Evolutionary conservation across 345 rosid genomes (phyloP), one percentile per base, ranked within the genome.

Genomic region (Anacardium occidentale): DNA sequence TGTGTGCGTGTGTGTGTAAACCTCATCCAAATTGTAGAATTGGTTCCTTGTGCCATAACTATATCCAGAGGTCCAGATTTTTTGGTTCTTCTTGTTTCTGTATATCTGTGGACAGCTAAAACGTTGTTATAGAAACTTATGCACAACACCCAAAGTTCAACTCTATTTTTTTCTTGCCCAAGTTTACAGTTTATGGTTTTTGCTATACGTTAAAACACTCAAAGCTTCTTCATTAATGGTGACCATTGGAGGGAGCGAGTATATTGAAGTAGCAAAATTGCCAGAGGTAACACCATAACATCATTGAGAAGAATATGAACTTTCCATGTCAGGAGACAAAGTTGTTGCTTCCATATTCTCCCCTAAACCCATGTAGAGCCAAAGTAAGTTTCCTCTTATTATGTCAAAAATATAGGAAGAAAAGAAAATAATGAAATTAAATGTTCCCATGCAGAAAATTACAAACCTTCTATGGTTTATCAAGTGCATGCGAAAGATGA

Each of bases 11-110:
- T n/a, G 72, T 24, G 72, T 74, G 64, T 52, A 56, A 62, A 66
- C 68, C 66, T 66, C 72, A 37, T 65, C 69, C 75, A 58, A 71
- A 71, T 69, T 74, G 70, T 65, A 72, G 82, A 69, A 66, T 12
- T 80, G 66, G 25, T 71, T 56, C 52, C 53, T 77, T 74, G 59
- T 70, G 58, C 76, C 74, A 68, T 57, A 66, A 64, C 62, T 76
- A 72, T 81, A 82, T 78, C 72, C 45, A 63, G 71, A 45, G 54
- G 17, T 71, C 71, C 77, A 64, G 73, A 48, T 17, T 6, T 56
- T 65, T 66, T 22, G 14, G 20, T 24, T 53, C 55, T 71, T 76
- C 12, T 6, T 57, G 58, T 48, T 37, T 37, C 42, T 70, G 66
- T 45, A 29, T 70, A 59, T 60, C 32, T 48, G 52, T 48, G 50